Percentiles rank a stretch among this genome's conserved stretches.
Conservation (phyloP, 1,139 yeast species). For the Hyphopichia wangnamkhiaoensis region DNA sequence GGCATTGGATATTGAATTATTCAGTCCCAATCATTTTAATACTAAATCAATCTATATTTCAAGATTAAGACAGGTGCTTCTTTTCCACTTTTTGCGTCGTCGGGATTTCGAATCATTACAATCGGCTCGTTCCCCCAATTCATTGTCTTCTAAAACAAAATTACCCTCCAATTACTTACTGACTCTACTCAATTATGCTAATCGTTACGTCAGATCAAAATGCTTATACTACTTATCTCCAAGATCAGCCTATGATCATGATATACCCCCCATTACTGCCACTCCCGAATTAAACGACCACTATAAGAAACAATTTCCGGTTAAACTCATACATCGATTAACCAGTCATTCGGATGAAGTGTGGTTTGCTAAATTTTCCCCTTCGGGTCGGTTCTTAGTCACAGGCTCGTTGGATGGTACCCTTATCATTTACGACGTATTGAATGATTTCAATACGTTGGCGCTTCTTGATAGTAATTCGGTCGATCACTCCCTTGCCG, state of each 20-base stretch:
- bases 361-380: slow-evolving; percentile 81
- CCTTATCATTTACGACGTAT: slow-evolving; percentile 67
- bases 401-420: slow-evolving; percentile 74
- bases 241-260: slow-evolving; percentile 13
- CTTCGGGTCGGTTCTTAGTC: slow-evolving; percentile 72
- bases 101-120: not conserved
- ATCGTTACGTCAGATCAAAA: slow-evolving; percentile 26
- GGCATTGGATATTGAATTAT: not conserved
- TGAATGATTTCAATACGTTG: slow-evolving; percentile 49
- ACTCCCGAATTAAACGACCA: slow-evolving; percentile 14
- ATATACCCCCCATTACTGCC: slow-evolving; percentile 13
- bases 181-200: slow-evolving; percentile 30
- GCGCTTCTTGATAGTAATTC: slow-evolving; percentile 35
- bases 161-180: slow-evolving; percentile 28
- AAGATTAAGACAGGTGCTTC: slow-evolving; percentile 1
- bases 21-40: not conserved
- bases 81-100: not conserved
- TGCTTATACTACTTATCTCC: slow-evolving; percentile 40
- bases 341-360: slow-evolving; percentile 70
- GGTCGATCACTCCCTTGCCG: slow-evolving; percentile 28
- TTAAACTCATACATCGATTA: slow-evolving; percentile 38
- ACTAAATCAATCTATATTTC: not conserved
- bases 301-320: slow-evolving; percentile 49
- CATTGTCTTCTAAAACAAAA: not conserved
- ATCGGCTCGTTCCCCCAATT: not conserved